A percentile compares a stretch with the other conserved stretches of the same genome.
Evolutionary conservation across 345 rosid genomes (phyloP).

Genomic region (Barbarea vulgaris): DNA sequence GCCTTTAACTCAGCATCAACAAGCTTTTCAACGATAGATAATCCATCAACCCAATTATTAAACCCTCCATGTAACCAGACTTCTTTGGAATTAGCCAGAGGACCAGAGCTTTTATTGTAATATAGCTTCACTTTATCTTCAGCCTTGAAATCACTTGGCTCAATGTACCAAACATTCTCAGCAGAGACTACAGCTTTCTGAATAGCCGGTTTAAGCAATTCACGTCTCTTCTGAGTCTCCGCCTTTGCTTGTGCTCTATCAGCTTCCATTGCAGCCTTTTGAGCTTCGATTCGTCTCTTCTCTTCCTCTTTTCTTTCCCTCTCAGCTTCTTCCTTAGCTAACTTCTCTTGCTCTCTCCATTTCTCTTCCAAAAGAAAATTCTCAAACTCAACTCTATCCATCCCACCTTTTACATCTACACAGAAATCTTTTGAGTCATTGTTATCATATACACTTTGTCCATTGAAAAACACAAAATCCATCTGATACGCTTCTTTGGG

Average conservation of each 20-base stretch:
- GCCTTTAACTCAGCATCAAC: conserved; percentile 48
- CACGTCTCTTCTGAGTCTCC: conserved; percentile 60
- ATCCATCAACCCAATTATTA: conserved; percentile 77
- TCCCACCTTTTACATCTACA: conserved; percentile 69
- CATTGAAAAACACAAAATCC: conserved; percentile 90
- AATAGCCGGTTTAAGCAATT: conserved; percentile 47
- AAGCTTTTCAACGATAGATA: conserved; percentile 65
- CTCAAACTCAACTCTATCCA: conserved; percentile 74
- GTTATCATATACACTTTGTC: conserved; percentile 73
- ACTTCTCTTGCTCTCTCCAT: conserved; percentile 65
- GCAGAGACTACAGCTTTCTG: conserved; percentile 53
- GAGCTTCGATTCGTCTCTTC: conserved; percentile 67
- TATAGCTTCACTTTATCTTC: conserved; percentile 57
- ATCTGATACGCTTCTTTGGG: conserved; percentile 90
- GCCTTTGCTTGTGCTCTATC: conserved; percentile 70
- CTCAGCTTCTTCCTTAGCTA: conserved; percentile 82
- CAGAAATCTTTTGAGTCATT: conserved; percentile 70
- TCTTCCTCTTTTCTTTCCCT: conserved; percentile 77
- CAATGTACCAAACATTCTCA: conserved; percentile 71
- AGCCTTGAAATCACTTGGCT: conserved; percentile 65
- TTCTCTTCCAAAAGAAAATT: conserved; percentile 88
- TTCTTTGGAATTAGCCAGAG: conserved; percentile 66
- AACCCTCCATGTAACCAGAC: conserved; percentile 93
- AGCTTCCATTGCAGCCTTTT: conserved; percentile 74
- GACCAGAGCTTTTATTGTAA: conserved; percentile 75